phyloP scores from a whole-genome alignment of 768 basidiomycete species.

The Kwoniella dendrophila region DNA sequence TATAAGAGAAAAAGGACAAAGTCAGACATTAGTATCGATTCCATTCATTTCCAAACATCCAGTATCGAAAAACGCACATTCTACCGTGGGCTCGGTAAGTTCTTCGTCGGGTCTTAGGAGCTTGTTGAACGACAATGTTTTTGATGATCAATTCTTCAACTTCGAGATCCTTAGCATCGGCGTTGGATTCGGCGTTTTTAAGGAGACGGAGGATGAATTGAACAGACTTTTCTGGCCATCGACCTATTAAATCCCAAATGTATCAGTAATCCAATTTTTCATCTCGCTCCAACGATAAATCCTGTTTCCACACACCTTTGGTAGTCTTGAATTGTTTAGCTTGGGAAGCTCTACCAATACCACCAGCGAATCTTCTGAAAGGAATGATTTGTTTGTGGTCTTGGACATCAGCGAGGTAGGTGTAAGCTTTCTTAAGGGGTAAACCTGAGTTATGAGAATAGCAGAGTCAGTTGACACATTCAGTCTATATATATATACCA shows the following conservation, averaged over 20 bases:
- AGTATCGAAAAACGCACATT: slow-evolving; percentile 36
- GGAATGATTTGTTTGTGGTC: slow-evolving; percentile 97
- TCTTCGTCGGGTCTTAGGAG: slow-evolving; percentile 98
- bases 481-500: too few species aligned
- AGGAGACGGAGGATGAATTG: slow-evolving; percentile 89
- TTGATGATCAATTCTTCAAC: slow-evolving; percentile 90
- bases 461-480: neutral
- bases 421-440: slow-evolving; percentile 90
- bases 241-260: slow-evolving; percentile 64
- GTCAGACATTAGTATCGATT: neutral
- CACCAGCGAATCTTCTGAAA: slow-evolving; percentile 92
- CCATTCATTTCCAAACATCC: neutral
- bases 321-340: slow-evolving; percentile 96
- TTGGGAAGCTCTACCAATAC: slow-evolving; percentile 91
- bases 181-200: slow-evolving; percentile 99
- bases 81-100: slow-evolving; percentile 76
- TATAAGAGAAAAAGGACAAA: slow-evolving; percentile 1
- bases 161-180: slow-evolving; percentile 93
- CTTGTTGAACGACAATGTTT: slow-evolving; percentile 98
- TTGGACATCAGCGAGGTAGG: slow-evolving; percentile 88
- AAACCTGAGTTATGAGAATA: too few species aligned
- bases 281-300: neutral
- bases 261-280: neutral
- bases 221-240: slow-evolving; percentile 99
- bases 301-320: slow-evolving; percentile 76